phyloP scores from a whole-genome alignment of 2,329 filamentous ascomycete species.

The Apiospora rasikravindrae region DNA sequence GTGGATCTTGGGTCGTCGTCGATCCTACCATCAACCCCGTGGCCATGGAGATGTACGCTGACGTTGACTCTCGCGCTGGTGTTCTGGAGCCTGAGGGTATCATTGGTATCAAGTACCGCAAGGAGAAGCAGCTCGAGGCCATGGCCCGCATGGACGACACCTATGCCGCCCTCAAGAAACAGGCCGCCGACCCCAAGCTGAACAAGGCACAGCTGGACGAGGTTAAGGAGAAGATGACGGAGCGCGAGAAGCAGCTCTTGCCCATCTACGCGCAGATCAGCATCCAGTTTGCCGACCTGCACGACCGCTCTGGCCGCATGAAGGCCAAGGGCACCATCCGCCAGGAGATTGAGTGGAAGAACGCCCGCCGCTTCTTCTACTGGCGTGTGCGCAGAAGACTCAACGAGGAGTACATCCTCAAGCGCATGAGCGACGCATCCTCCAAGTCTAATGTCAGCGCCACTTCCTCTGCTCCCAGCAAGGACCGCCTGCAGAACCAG shows the following conservation, averaged over 20 bases:
- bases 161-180: constrained; percentile 84
- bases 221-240: constrained; percentile 83
- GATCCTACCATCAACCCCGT: constrained; percentile 97
- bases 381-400: constrained; percentile 96
- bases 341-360: constrained; percentile 80
- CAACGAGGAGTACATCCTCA: constrained; percentile 96
- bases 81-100: constrained; percentile 98
- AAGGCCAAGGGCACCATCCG: constrained; percentile 96
- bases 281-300: constrained; percentile 95
- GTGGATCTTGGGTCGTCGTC: constrained; percentile 98
- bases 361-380: constrained; percentile 98
- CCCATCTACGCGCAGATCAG: constrained; percentile 95
- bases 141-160: constrained; percentile 91
- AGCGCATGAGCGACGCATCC: constrained; percentile 70
- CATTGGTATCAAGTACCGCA: constrained; percentile 97
- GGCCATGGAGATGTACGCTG: constrained; percentile 99
- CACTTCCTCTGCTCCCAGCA: constrained; percentile 44
- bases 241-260: constrained; percentile 85
- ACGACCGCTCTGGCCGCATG: constrained; percentile 97
- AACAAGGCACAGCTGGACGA: constrained; percentile 75
- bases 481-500: constrained; percentile 60
- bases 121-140: constrained; percentile 94
- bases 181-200: constrained; percentile 70
- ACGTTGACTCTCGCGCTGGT: constrained; percentile 92
- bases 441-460: constrained; percentile 40